Conservation (phyloP, 768 basidiomycete genomes). For the Pleurotus salmoneostramineus region DNA sequence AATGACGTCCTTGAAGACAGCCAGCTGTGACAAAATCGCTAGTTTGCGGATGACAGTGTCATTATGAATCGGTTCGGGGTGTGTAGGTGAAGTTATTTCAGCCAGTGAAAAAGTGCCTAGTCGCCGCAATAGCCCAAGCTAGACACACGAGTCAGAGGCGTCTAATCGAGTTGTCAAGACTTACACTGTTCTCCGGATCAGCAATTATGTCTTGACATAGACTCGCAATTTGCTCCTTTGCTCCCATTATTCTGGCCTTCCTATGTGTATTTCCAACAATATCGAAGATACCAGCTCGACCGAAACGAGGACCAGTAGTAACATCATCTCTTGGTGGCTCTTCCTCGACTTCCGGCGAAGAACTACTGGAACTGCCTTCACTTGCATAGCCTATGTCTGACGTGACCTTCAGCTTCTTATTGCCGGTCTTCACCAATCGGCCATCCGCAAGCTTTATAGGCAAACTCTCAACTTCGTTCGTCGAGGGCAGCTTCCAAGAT, state of each 20-base stretch:
- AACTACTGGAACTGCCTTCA: conserved; percentile 32
- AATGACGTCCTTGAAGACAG: conserved; percentile 94
- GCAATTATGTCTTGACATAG: conserved; percentile 92
- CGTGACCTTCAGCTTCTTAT: conserved; percentile 23
- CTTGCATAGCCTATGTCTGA: conserved; percentile 20
- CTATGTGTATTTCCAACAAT: conserved; percentile 66
- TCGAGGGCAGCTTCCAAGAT: conserved; percentile 43
- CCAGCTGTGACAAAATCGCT: conserved; percentile 84
- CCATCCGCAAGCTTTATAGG: conserved; percentile 89
- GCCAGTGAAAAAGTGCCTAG: conserved; percentile 84
- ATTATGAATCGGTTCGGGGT: conserved; percentile 69
- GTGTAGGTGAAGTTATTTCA: conserved; percentile 66
- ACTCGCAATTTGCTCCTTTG: conserved; percentile 91
- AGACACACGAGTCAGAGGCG: conserved; percentile 4
- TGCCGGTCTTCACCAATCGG: conserved; percentile 59
- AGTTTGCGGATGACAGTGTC: conserved; percentile 83
- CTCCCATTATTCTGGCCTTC: conserved; percentile 62
- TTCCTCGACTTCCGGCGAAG: conserved; percentile 24
- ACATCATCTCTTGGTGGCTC: conserved; percentile 56
- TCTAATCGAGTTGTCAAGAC: conserved; percentile 20
- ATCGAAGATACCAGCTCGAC: conserved; percentile 74
- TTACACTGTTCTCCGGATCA: conserved; percentile 92
- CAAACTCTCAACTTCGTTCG: conserved; percentile 54
- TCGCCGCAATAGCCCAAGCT: conserved; percentile 88
- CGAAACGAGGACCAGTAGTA: conserved; percentile 82